Evolutionary conservation across 1,284 basidiomycete genomes (phyloP).

Genomic region (Ceratobasidium sp.): DNA sequence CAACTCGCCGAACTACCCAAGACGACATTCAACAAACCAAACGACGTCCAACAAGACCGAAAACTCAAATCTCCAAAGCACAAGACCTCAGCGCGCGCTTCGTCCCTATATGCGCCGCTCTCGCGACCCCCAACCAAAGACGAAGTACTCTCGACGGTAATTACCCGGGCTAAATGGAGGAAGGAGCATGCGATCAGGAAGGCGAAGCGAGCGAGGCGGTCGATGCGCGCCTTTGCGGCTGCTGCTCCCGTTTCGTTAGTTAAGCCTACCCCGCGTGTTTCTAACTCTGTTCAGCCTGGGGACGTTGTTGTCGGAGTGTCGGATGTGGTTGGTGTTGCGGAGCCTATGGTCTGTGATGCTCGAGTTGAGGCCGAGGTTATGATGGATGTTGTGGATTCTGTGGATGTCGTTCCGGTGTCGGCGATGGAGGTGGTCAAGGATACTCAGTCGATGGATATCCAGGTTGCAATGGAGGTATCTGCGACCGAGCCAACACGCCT

Average conservation of each 20-base stretch:
- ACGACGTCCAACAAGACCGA: too few species aligned
- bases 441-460: too few species aligned
- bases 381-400: not conserved
- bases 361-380: not conserved
- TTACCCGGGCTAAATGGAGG: not conserved
- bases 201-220: not conserved
- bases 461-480: too few species aligned
- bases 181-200: slow-evolving; percentile 4
- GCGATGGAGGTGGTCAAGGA: too few species aligned
- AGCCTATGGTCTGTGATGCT: slow-evolving; percentile 10
- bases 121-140: not conserved
- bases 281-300: not conserved
- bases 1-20: too few species aligned
- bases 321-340: not conserved
- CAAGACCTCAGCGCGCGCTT: too few species aligned
- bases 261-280: not conserved
- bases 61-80: too few species aligned
- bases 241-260: not conserved
- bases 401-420: too few species aligned
- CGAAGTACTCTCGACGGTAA: not conserved
- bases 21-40: too few species aligned
- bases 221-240: slow-evolving; percentile 1
- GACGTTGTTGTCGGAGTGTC: not conserved
- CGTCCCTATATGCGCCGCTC: slow-evolving; percentile 6
- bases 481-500: too few species aligned